Base-by-base conservation (phyloP, 306 rosid genomes). In the Cicer pinnatifidum region DNA sequence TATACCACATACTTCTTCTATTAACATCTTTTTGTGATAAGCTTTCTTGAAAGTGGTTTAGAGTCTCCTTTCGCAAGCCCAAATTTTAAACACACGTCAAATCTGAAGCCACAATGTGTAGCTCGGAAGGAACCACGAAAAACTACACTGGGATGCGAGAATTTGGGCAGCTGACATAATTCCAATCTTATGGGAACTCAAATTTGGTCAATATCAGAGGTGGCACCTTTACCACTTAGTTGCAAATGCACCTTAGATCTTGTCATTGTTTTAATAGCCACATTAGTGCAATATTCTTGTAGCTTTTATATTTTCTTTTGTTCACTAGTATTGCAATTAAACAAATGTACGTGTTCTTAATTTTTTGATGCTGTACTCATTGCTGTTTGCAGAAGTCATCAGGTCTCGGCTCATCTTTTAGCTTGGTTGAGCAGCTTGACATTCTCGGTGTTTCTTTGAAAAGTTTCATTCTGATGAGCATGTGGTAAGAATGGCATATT, bases 321-420 rank as follows among this genome's bases (percentile, higher is more conserved):
- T 28, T 12, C 41, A 1, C 19, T 40, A 41, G 74, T 54, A 7
- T 44, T 45, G 47, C 43, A 33, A 51, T 38, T 43, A 75, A 67
- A 60, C 23, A 13, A 19, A 72, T 16, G 1, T 60, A 35, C 23
- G 2, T 58, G 56, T 75, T 80, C 28, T 44, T 52, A 12, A 39
- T 7, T 12, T 67, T 52, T 59, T 81, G 3, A 16, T 44, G 38
- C 4, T 52, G 43, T 56, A 47, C 67, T 38, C 62, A 10, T 71
- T 77, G 78, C 54, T 44, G 11, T 71, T 54, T 57, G 59, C 75
- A 71, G 75, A 71, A 46, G 44, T 76, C 41, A 28, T 65, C 81
- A 57, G 39, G 78, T 71, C 59, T 64, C 51, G 16, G 44, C 67
- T 70, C 69, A 65, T 81, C 51, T 39, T 64, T 71, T 81, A 71